Evolutionary conservation across 768 basidiomycete genomes (phyloP).

Genomic region (Podaxis sp.): DNA sequence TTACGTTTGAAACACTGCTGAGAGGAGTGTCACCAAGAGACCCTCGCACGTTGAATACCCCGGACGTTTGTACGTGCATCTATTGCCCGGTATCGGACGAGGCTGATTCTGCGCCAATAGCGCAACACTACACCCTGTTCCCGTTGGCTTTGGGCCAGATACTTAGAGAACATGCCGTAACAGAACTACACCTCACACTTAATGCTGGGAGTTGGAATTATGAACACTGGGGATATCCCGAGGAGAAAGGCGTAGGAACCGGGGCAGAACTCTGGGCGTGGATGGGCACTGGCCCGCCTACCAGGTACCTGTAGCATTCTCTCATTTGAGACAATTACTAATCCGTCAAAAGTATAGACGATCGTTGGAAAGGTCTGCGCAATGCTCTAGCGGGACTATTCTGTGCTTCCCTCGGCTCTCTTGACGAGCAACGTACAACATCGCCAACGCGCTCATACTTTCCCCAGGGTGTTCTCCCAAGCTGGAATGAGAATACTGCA

Average conservation of each 20-base stretch:
- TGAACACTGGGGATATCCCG: slow-evolving; percentile 76
- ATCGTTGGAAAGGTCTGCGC: slow-evolving; percentile 79
- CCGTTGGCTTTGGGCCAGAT: slow-evolving; percentile 87
- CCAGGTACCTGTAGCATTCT: slow-evolving; percentile 35
- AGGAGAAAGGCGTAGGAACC: slow-evolving; percentile 69
- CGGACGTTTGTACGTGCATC: slow-evolving; percentile 39
- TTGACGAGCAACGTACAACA: slow-evolving; percentile 74
- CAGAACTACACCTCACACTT: slow-evolving; percentile 84
- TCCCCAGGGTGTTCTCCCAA: slow-evolving; percentile 55
- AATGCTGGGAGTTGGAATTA: slow-evolving; percentile 95
- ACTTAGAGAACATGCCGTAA: slow-evolving; percentile 77
- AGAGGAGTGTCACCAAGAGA: slow-evolving; percentile 50
- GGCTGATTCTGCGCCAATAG: slow-evolving; percentile 28
- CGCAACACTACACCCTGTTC: slow-evolving; percentile 84
- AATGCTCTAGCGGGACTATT: slow-evolving; percentile 92
- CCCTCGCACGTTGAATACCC: slow-evolving; percentile 44
- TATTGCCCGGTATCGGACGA: too few relatives aligned
- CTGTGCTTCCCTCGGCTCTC: slow-evolving; percentile 83
- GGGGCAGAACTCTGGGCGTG: slow-evolving; percentile 92
- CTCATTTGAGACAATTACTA: not conserved
- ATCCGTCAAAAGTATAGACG: slow-evolving; percentile 49
- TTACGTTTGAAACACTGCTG: slow-evolving; percentile 71
- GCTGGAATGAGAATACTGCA: slow-evolving; percentile 30
- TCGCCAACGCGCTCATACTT: slow-evolving; percentile 56
- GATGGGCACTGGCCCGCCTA: slow-evolving; percentile 64